phyloP scores from a whole-genome alignment of 2,329 filamentous ascomycete genomes.

The Aureobasidium uvarum region DNA sequence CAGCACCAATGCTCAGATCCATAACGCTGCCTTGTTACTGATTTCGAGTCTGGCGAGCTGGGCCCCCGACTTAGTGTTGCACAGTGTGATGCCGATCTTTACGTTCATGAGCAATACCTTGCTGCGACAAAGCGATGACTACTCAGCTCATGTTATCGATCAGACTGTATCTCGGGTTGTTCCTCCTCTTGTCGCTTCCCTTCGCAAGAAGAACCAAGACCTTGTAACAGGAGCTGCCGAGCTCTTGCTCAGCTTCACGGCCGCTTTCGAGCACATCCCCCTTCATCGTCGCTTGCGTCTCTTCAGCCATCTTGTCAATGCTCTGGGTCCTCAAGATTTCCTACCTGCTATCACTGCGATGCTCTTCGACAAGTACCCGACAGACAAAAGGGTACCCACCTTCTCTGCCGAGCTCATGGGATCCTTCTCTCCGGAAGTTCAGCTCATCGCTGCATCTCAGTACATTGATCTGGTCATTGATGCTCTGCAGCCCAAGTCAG shows the following conservation, averaged over 20 bases:
- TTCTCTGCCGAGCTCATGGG: constrained; percentile 74
- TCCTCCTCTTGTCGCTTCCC: constrained; percentile 80
- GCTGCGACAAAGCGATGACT: constrained; percentile 89
- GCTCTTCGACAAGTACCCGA: constrained; percentile 83
- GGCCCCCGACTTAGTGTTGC: constrained; percentile 85
- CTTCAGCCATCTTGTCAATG: constrained; percentile 81
- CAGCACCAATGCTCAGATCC: constrained; percentile 87
- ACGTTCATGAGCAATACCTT: constrained; percentile 96
- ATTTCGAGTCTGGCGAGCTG: constrained; percentile 84
- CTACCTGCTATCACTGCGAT: constrained; percentile 84
- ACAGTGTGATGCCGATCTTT: constrained; percentile 99
- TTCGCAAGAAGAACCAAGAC: constrained; percentile 74
- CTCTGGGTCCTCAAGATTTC: constrained; percentile 81
- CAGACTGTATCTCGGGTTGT: constrained; percentile 92
- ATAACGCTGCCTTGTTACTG: constrained; percentile 84
- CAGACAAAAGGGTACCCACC: constrained; percentile 68
- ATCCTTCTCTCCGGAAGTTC: constrained; percentile 69
- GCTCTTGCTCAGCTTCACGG: constrained; percentile 90
- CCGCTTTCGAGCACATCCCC: constrained; percentile 94
- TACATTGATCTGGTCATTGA: constrained; percentile 74
- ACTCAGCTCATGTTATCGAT: constrained; percentile 93
- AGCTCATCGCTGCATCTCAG: constrained; percentile 70
- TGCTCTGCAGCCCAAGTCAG: constrained; percentile 70
- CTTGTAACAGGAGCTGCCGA: constrained; percentile 80
- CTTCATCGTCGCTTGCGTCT: constrained; percentile 77